Percentiles rank a stretch among this genome's conserved stretches.
These are phyloP conservation scores for Stenocarpella maydis DNA, from an alignment of 2,329 filamentous ascomycete species.

Conservation along the genomic window DNA sequence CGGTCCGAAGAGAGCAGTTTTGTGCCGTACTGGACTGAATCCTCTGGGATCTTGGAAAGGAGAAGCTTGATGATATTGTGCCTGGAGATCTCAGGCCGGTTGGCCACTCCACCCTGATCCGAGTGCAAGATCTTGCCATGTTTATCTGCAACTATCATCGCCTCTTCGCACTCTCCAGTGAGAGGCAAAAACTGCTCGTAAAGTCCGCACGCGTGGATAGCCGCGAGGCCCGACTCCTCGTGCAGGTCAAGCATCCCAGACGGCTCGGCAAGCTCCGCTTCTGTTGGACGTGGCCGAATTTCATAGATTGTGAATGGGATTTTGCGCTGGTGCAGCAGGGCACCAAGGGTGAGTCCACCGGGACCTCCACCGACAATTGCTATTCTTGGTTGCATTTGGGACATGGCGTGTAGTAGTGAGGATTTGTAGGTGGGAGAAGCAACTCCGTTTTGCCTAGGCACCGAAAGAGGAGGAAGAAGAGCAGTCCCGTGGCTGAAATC, in stretches of 20 bases:
- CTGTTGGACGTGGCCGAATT: slow-evolving; percentile 42
- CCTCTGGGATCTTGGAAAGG: slow-evolving; percentile 41
- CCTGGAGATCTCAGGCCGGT: slow-evolving; percentile 51
- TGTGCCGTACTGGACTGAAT: slow-evolving; percentile 49
- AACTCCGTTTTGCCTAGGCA: too few species aligned
- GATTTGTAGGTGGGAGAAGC: too few species aligned
- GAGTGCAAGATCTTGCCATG: slow-evolving; percentile 40
- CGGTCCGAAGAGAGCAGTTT: slow-evolving; percentile 42
- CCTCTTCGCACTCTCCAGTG: slow-evolving; percentile 53
- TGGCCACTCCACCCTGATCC: slow-evolving; percentile 36
- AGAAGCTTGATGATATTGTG: slow-evolving; percentile 47
- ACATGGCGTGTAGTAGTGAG: neutral
- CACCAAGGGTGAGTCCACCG: slow-evolving; percentile 55
- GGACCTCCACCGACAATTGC: slow-evolving; percentile 57
- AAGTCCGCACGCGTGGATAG: slow-evolving; percentile 54
- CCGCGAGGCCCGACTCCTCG: slow-evolving; percentile 52
- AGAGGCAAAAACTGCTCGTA: slow-evolving; percentile 52
- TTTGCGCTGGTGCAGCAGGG: slow-evolving; percentile 51
- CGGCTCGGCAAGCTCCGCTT: slow-evolving; percentile 40
- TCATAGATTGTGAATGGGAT: slow-evolving; percentile 49
- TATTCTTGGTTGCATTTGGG: slow-evolving; percentile 41
- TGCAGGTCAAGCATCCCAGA: slow-evolving; percentile 61
- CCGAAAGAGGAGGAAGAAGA: too few species aligned
- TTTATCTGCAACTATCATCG: slow-evolving; percentile 46
- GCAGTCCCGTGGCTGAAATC: neutral